Base-by-base conservation (phyloP, 148 eudicot genomes). In the Simmondsia chinensis region DNA sequence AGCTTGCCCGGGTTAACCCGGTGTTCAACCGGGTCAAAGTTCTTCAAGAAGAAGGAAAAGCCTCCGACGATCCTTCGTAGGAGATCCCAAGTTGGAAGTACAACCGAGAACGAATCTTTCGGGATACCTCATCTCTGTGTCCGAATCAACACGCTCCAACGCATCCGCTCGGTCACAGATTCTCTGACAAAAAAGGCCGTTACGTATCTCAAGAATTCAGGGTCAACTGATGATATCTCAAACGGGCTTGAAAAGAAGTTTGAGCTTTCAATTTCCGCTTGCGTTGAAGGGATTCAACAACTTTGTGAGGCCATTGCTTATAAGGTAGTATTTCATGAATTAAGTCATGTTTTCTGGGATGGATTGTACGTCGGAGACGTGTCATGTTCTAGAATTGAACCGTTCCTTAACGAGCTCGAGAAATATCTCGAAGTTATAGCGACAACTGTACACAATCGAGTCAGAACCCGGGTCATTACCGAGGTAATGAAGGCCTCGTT, bases 401-500 rank as follows among this genome's bases (percentile, higher is more conserved):
- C 79, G 25, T 80, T 77, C 46, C 79, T 88, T 9, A 56, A 68
- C 39, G 96, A 80, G 40, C 82, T 88, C 9, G 94, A 77, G 63
- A 74, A 64, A 18, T 59, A 63, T 48, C 59, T 88, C 39, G 89
- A 79, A 57, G 43, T 68, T 19, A 68, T 91, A 5, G 78, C 95
- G 7, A 66, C 82, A 12, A 79, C 83, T 2, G 86, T 76, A 37
- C 88, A 85, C 33, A 94, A 85, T 42, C 68, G 83, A 38, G 82
- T 77, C 10, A 70, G 86, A 25, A 79, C 89, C 32, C 86, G 94
- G 39, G 73, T 79, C 5, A 79, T 91, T 9, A 76, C 87, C 4
- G 79, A 82, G 13, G 66, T 91, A 41, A 85, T 91, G 97, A 91
- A 62, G 60, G 95, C 95, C 26, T 76, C 88, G 1, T 91, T 82